A percentile compares a stretch with the other conserved stretches of the same genome.
These are phyloP conservation scores for Sindora glabra DNA, from an alignment of 306 rosid species.

Conservation along the genomic window DNA sequence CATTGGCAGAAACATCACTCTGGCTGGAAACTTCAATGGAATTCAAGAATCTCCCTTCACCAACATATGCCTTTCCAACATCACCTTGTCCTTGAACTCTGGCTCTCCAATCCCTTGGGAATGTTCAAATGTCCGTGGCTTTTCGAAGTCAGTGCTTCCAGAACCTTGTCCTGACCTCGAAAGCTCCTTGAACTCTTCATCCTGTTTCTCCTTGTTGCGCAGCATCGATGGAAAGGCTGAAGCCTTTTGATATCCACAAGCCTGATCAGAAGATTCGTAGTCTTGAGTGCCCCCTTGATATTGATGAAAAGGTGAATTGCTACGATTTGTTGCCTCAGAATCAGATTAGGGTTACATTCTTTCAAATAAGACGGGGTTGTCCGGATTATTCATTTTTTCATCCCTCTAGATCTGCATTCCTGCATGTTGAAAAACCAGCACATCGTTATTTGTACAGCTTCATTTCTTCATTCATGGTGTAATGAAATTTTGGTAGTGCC, in stretches of 20 bases:
- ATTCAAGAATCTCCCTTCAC: conserved; percentile 78
- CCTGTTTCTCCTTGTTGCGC: conserved; percentile 40
- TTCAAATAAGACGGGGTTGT: conserved; percentile 61
- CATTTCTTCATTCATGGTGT: conserved; percentile 93
- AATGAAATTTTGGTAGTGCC: conserved; percentile 91
- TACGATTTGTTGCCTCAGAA: conserved; percentile 32
- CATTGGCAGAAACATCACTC: conserved; percentile 55
- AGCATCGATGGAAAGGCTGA: conserved; percentile 36
- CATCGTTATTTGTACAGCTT: conserved; percentile 94
- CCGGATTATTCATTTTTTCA: conserved; percentile 35
- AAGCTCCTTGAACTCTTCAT: conserved; percentile 35
- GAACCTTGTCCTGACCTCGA: conserved; percentile 64
- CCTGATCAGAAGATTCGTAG: conserved; percentile 29
- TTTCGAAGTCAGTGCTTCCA: conserved; percentile 64
- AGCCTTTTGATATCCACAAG: conserved; percentile 37
- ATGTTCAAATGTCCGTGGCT: conserved; percentile 75
- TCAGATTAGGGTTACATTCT: conserved; percentile 66
- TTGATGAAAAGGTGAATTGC: conserved; percentile 22
- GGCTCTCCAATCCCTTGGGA: conserved; percentile 57
- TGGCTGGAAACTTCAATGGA: conserved; percentile 75
- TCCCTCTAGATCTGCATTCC: conserved; percentile 47
- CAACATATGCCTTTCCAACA: conserved; percentile 64
- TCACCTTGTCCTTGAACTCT: conserved; percentile 45
- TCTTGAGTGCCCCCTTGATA: conserved; percentile 12
- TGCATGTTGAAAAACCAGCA: conserved; percentile 64